Conservation (phyloP, 257 asterid genomes). For the Capsicum baccatum region DNA sequence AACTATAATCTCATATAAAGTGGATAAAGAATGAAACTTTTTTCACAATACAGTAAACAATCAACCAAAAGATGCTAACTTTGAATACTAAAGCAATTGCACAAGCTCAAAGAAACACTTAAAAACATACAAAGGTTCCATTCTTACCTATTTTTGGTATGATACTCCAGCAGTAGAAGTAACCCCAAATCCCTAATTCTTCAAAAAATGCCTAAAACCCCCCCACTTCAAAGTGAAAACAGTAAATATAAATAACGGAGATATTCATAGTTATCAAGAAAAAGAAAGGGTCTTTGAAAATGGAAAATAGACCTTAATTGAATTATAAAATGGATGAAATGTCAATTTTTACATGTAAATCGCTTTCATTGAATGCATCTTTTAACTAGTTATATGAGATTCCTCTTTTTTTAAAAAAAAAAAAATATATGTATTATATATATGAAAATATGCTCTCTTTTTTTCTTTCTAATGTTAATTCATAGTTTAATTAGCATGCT, state of each 20-base stretch:
- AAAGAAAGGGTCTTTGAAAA: not conserved
- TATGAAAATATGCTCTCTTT: no score
- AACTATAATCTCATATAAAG: not conserved
- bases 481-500: no score
- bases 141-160: conserved; percentile 1
- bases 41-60: not conserved
- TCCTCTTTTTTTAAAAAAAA: no score
- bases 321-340: no score
- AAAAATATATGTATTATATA: no score
- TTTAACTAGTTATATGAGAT: no score
- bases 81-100: not conserved
- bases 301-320: not conserved
- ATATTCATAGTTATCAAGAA: not conserved
- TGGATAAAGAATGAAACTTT: not conserved
- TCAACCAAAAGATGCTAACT: not conserved
- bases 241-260: not conserved
- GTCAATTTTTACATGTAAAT: no score
- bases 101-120: not conserved
- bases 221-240: not conserved
- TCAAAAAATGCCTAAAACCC: not conserved
- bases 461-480: no score
- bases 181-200: not conserved
- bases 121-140: not conserved
- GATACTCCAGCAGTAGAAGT: not conserved
- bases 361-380: no score